Percentiles rank a stretch among this genome's conserved stretches.
Conservation (phyloP, 345 rosid genomes). For the Theobroma cacao region DNA sequence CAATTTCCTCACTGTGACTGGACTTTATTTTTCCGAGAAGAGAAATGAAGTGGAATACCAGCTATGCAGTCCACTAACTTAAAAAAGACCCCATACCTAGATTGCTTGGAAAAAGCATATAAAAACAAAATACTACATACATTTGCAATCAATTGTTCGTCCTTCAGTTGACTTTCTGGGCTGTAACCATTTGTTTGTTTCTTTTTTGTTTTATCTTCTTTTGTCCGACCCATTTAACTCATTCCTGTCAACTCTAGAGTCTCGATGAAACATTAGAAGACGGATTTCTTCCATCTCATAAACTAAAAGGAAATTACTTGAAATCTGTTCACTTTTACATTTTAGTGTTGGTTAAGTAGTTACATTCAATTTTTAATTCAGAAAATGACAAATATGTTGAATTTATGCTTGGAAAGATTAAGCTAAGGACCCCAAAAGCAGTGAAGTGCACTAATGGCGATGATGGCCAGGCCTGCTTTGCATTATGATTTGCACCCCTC, state of each 20-base stretch:
- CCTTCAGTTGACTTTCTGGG: not conserved
- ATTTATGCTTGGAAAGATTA: not conserved
- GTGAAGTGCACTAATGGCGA: not conserved
- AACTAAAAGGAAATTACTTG: not conserved
- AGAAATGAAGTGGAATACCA: not conserved
- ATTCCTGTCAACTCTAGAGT: not conserved
- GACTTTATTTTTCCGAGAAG: too few species aligned
- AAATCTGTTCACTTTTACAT: not conserved
- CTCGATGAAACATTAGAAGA: not conserved
- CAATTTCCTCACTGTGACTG: too few species aligned
- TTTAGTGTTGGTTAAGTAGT: too few species aligned
- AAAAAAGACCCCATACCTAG: not conserved
- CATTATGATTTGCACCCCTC: not conserved
- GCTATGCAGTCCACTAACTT: not conserved
- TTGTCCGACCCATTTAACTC: not conserved
- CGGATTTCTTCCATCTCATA: not conserved
- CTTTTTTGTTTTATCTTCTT: not conserved
- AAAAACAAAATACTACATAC: not conserved
- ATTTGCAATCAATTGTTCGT: not conserved
- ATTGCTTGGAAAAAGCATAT: not conserved
- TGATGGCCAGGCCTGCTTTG: not conserved
- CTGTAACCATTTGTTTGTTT: not conserved
- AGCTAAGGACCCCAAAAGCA: not conserved
- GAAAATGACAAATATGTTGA: not conserved
- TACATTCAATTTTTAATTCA: too few species aligned